Percentiles rank a stretch among this genome's conserved stretches.
Conservation (phyloP, 345 rosid genomes). For the Rhodomyrtus tomentosa region DNA sequence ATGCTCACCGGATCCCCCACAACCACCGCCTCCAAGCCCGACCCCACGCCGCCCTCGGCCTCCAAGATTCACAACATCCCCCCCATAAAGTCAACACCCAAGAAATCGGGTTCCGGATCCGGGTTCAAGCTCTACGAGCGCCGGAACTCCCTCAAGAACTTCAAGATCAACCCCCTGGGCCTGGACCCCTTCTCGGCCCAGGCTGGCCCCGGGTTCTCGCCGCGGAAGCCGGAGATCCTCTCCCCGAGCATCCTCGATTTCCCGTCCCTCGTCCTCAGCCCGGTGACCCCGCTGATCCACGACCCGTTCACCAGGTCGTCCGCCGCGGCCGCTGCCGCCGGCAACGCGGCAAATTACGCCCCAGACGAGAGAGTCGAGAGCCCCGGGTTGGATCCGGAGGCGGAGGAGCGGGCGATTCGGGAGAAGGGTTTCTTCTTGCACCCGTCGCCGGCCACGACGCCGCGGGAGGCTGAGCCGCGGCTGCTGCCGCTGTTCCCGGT, state of each 20-base stretch:
- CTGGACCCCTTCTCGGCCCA: constrained; percentile 41
- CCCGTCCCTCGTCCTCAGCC: constrained; percentile 74
- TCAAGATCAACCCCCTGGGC: constrained; percentile 69
- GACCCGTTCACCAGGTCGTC: constrained; percentile 82
- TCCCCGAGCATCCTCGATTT: constrained; percentile 92
- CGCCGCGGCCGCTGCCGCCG: not conserved
- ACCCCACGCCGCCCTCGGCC: constrained; percentile 22
- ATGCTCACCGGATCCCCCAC: constrained; percentile 90
- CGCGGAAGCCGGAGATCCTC: constrained; percentile 70
- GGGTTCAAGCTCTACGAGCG: constrained; percentile 93
- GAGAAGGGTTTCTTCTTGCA: constrained; percentile 87
- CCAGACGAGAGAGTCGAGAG: not conserved
- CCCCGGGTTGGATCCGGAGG: constrained; percentile 14
- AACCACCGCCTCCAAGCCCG: constrained; percentile 10
- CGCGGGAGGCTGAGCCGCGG: constrained; percentile 65
- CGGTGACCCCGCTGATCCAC: constrained; percentile 83
- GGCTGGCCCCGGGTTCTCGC: constrained; percentile 43
- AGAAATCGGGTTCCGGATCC: constrained; percentile 45
- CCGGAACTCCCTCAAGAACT: constrained; percentile 73
- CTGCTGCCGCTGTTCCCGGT: constrained; percentile 86
- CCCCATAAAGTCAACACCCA: constrained; percentile 81
- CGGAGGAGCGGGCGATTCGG: constrained; percentile 74
- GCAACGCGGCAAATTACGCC: not conserved
- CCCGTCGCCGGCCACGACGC: constrained; percentile 79
- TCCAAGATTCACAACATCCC: constrained; percentile 65